These are phyloP conservation scores for Polyporus arcularius DNA, from an alignment of 768 basidiomycete genomes.

Conservation along the genomic window DNA sequence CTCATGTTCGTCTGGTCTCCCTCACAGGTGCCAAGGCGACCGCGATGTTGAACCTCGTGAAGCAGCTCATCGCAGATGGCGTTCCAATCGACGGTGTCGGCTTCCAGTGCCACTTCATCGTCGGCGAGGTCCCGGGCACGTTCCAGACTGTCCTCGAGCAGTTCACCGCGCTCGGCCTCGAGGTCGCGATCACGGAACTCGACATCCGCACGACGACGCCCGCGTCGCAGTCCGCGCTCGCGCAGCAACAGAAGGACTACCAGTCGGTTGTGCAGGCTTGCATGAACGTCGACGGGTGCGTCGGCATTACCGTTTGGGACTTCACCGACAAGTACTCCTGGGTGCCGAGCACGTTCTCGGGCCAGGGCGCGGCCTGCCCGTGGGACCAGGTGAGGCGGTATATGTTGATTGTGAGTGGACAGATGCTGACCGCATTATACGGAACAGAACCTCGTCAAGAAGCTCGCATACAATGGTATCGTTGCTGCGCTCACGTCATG, in stretches of 20 bases:
- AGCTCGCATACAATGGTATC: slow-evolving; percentile 33
- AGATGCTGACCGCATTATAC: background rate
- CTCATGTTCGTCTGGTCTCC: background rate
- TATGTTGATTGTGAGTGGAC: background rate
- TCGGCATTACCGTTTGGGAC: slow-evolving; percentile 44
- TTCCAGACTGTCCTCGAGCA: slow-evolving; percentile 50
- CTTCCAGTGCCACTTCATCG: slow-evolving; percentile 60
- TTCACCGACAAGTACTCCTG: slow-evolving; percentile 44
- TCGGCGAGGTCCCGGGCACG: slow-evolving; percentile 51
- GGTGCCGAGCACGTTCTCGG: slow-evolving; percentile 35
- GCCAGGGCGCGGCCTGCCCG: slow-evolving; percentile 34
- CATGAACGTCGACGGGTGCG: slow-evolving; percentile 38
- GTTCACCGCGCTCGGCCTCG: slow-evolving; percentile 61
- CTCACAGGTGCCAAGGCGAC: slow-evolving; percentile 51
- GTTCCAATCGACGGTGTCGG: slow-evolving; percentile 65
- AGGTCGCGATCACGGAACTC: slow-evolving; percentile 70
- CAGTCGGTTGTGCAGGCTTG: slow-evolving; percentile 57
- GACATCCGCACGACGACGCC: slow-evolving; percentile 64
- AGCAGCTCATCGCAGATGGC: slow-evolving; percentile 45
- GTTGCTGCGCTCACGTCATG: slow-evolving; percentile 17
- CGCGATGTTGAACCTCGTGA: slow-evolving; percentile 54
- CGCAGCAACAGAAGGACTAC: slow-evolving; percentile 61
- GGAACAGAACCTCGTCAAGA: slow-evolving; percentile 21
- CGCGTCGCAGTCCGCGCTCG: slow-evolving; percentile 46
- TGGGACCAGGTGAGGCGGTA: slow-evolving; percentile 27